phyloP scores from a whole-genome alignment of 225 moss, liverwort and hornwort species.

The Physcomitrellopsis africana region DNA sequence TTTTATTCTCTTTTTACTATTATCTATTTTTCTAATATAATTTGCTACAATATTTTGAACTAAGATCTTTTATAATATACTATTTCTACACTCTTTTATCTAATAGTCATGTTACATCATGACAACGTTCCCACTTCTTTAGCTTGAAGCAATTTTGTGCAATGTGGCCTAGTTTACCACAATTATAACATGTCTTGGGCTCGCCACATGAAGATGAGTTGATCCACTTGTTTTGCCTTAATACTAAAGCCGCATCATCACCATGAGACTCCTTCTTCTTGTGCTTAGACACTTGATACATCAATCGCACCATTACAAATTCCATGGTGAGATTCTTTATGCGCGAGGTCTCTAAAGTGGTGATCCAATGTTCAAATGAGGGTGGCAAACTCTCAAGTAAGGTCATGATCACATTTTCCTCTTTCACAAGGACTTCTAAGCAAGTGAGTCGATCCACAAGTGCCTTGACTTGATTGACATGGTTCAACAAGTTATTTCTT shows the following conservation, averaged over 20 bases:
- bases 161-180: too few species aligned
- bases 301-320: conserved; percentile 24
- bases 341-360: conserved; percentile 21
- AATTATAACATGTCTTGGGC: too few species aligned
- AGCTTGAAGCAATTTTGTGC: too few species aligned
- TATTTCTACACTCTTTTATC: too few species aligned
- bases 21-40: too few species aligned
- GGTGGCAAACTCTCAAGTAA: conserved; percentile 35
- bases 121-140: too few species aligned
- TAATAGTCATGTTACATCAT: too few species aligned
- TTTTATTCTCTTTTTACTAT: too few species aligned
- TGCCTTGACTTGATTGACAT: conserved; percentile 33
- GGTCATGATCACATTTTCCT: conserved; percentile 33
- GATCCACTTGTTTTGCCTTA: not conserved
- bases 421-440: too few species aligned
- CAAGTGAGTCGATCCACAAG: conserved; percentile 28
- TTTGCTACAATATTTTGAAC: too few species aligned
- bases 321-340: conserved; percentile 37
- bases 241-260: conserved; percentile 4
- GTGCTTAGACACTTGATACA: conserved; percentile 34
- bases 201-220: too few species aligned
- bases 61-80: too few species aligned
- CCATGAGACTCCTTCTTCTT: conserved; percentile 36
- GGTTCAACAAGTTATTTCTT: not conserved
- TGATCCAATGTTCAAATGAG: conserved; percentile 29